Conservation (phyloP, 2,329 filamentous ascomycete species). For the Sclerotiophoma versabilis region DNA sequence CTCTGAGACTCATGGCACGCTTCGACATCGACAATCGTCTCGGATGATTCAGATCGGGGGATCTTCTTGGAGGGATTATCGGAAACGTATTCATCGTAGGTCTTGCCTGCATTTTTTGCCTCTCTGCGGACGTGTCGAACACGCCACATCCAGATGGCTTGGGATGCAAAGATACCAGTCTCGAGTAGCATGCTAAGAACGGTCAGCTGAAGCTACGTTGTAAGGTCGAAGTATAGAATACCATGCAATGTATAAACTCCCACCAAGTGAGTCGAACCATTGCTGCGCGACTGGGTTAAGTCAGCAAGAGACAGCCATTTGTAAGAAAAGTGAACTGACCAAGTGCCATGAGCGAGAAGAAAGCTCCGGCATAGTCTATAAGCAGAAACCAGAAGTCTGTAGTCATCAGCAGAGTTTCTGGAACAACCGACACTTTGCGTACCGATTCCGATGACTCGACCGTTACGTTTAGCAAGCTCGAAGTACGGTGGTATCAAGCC, state of each 20-base stretch:
- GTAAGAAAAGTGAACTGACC: slow-evolving; percentile 48
- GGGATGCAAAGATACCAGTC: slow-evolving; percentile 65
- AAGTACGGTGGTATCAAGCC: slow-evolving; percentile 68
- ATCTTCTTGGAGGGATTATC: slow-evolving; percentile 34
- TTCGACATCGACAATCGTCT: slow-evolving; percentile 40
- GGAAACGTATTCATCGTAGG: slow-evolving; percentile 61
- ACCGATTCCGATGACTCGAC: slow-evolving; percentile 69
- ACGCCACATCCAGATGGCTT: slow-evolving; percentile 65
- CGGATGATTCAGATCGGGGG: slow-evolving; percentile 29
- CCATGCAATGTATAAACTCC: slow-evolving; percentile 67
- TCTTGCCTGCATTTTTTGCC: slow-evolving; percentile 60
- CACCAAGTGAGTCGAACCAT: slow-evolving; percentile 67
- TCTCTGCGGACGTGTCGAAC: slow-evolving; percentile 61
- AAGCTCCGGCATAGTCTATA: slow-evolving; percentile 67
- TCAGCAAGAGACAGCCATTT: slow-evolving; percentile 1
- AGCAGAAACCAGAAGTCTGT: slow-evolving; percentile 63
- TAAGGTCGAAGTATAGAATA: slow-evolving; percentile 44
- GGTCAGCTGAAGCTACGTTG: neutral
- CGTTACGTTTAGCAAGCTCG: slow-evolving; percentile 67
- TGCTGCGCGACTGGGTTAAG: slow-evolving; percentile 62
- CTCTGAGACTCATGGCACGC: slow-evolving; percentile 13
- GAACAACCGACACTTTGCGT: slow-evolving; percentile 32
- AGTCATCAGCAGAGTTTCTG: neutral
- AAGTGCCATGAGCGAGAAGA: slow-evolving; percentile 69
- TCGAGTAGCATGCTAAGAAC: slow-evolving; percentile 62